Evolutionary conservation across 768 basidiomycete species (phyloP), one percentile per base, ranked within the genome.

Genomic region (Mrakia hoshinonis): DNA sequence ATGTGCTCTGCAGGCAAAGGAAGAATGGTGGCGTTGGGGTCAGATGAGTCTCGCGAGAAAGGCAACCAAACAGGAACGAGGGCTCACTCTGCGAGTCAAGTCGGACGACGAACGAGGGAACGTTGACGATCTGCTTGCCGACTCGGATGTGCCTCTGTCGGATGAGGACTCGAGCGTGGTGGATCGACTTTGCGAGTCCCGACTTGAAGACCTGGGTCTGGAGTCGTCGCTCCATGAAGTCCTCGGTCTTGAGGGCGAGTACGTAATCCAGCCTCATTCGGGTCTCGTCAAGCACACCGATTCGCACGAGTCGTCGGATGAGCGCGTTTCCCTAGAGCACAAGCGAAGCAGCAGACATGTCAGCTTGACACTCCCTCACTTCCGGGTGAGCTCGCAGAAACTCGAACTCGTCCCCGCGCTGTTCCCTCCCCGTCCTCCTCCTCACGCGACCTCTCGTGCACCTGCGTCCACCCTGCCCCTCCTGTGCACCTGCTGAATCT

Each of bases 181-280:
- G 96, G 77, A 99, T 96, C 78, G 86, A 88, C 87, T 98, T 98
- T 72, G 96, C 96, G 75, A 99, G 85, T 76, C 94, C 72, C n/a
- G 73, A 72, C 87, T 98, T 98, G 90, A 98, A 99, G 77, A 99
- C 96, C 84, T 98, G 96, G 49, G 96, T 99, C 83, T 99, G 96
- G 79, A 99, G 83, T 77, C 96, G 84, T 78, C 96, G 86, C 85
- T 99, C 96, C 89, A 99, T 89, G 89, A 99, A 99, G 83, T 99
- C 96, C 82, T 99, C 96, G 77, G 97, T 87, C 85, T 70, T 70
- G 69, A 70, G 69, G 67, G 95, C 96, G 81, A 99, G 85, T 85
- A 98, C 96, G 88, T 99, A 99, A 89, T 99, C 96, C 83, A 99
- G 91, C 82, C 95, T 88, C 96, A 99, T 98, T 81, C 94, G 89